Evolutionary conservation across 1,284 basidiomycete genomes (phyloP).

Genomic region (Neolentinus lepideus): DNA sequence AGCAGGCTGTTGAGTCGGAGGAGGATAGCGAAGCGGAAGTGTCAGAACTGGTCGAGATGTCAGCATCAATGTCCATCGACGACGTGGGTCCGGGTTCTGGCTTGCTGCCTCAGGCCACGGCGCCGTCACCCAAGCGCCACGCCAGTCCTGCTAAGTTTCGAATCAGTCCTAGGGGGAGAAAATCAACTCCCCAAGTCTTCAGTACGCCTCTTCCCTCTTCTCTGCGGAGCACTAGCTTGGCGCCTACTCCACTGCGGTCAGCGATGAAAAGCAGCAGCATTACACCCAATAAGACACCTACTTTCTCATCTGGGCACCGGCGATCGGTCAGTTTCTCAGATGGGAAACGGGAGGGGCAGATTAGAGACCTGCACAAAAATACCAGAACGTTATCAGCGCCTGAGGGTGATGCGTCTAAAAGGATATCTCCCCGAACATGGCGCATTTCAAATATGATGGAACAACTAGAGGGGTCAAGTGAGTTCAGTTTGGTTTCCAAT

Average conservation of each 20-base stretch:
- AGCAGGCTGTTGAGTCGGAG: constrained; percentile 30
- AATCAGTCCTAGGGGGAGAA: neutral
- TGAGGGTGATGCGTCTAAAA: neutral
- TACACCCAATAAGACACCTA: constrained; percentile 50
- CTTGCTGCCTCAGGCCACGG: constrained; percentile 11
- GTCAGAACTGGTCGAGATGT: constrained; percentile 8
- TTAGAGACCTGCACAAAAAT: constrained; percentile 20
- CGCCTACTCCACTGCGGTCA: constrained; percentile 42
- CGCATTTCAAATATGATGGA: constrained; percentile 75
- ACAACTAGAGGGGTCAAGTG: constrained; percentile 60
- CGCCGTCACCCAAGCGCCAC: constrained; percentile 8
- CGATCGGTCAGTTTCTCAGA: constrained; percentile 95
- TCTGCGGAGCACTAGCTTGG: constrained; percentile 9
- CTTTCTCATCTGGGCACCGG: constrained; percentile 37
- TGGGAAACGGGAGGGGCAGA: constrained; percentile 80
- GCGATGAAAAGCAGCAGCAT: constrained; percentile 44
- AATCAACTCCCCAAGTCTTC: constrained; percentile 6
- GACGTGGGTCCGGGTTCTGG: constrained; percentile 12
- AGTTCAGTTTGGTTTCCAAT: constrained; percentile 17
- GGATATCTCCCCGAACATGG: constrained; percentile 66
- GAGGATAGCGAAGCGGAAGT: constrained; percentile 28
- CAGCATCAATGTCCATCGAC: constrained; percentile 11
- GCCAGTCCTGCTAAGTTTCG: constrained; percentile 8
- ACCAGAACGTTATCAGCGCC: neutral
- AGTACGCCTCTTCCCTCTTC: constrained; percentile 12